phyloP scores from a whole-genome alignment of 371 early-diverging fungal species.

The Rhizopus sp. region DNA sequence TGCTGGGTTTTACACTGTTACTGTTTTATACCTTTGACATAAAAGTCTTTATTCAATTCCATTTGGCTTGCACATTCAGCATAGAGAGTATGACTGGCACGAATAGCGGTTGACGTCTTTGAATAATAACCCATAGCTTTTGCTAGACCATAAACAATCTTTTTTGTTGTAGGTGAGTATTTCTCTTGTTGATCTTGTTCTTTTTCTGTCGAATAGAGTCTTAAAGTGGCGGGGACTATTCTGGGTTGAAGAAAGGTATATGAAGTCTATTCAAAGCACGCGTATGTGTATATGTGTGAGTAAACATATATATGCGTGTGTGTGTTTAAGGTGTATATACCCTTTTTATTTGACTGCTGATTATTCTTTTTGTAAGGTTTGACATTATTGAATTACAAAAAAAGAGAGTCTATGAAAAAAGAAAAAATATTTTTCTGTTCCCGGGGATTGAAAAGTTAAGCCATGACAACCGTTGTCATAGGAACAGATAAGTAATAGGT shows the following conservation, averaged over 20 bases:
- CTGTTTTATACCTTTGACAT: constrained; percentile 44
- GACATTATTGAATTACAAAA: background rate
- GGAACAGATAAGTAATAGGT: background rate
- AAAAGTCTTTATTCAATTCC: constrained; percentile 58
- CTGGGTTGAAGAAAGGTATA: background rate
- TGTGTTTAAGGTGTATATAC: background rate
- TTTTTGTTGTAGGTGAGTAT: constrained; percentile 45
- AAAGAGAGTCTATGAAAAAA: background rate
- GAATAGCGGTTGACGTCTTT: constrained; percentile 57
- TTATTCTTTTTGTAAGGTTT: background rate
- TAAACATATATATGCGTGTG: too few relatives aligned
- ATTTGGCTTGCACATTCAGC: constrained; percentile 54
- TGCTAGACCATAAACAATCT: constrained; percentile 51
- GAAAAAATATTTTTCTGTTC: constrained; percentile 1
- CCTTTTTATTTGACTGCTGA: constrained; percentile 1
- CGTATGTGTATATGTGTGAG: too few relatives aligned
- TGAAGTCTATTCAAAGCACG: background rate
- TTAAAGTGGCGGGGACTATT: background rate
- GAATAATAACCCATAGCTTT: constrained; percentile 59
- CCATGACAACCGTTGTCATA: background rate
- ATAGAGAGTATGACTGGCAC: constrained; percentile 56
- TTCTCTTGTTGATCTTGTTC: constrained; percentile 6
- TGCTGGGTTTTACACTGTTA: background rate
- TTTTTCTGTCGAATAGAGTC: background rate
- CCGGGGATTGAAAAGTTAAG: background rate